Base-by-base conservation (phyloP, 139 green algal species). In the Desmodesmus armatus region DNA sequence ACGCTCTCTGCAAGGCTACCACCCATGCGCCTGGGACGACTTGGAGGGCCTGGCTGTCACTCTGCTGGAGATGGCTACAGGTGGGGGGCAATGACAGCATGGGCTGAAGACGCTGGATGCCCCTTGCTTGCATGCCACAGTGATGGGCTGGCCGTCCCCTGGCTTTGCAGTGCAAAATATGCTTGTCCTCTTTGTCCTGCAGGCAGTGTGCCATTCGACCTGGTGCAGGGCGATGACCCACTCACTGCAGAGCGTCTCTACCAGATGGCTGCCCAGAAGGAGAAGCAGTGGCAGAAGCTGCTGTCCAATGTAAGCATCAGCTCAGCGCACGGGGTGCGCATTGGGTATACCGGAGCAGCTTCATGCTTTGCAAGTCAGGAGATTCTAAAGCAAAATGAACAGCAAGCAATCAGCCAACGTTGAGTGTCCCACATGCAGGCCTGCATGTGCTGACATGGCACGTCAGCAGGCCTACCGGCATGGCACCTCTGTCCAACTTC, bases 41-140 rank as follows among this genome's bases (percentile, higher is more conserved):
- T 29, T 84, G 62, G 78, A 84, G 55, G 31, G 78, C n/a, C 78
- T 84, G 41, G 78, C 60, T 7, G 76, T 62, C 17, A n/a, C 31
- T 4, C 78, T 84, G 62, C 62, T 84, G 62, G 78, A 84, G 63
- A 84, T 84, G 78, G 78, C 78, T 3, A 47, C 33, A 65, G 78
- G 78, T 76, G 63, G 43, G 19, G 25, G 41, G 2, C n/a, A 35
- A 27, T 44, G 69, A 4, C 35, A 41, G 62, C 62, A 71, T 39
- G 62, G 13, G n/a, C 51, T 2, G 66, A n/a, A n/a, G n/a, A n/a
- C n/a, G n/a, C n/a, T n/a, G n/a, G n/a, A n/a, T n/a, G 33, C 25
- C 41, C 1, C 17, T 40, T 60, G 39, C 70, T 33, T 55, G 5
- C 27, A 21, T 29, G 39, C 17, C 2, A n/a, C 13, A 77, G n/a